phyloP scores from a whole-genome alignment of 1,284 basidiomycete genomes.

The Hemileia vastatrix region DNA sequence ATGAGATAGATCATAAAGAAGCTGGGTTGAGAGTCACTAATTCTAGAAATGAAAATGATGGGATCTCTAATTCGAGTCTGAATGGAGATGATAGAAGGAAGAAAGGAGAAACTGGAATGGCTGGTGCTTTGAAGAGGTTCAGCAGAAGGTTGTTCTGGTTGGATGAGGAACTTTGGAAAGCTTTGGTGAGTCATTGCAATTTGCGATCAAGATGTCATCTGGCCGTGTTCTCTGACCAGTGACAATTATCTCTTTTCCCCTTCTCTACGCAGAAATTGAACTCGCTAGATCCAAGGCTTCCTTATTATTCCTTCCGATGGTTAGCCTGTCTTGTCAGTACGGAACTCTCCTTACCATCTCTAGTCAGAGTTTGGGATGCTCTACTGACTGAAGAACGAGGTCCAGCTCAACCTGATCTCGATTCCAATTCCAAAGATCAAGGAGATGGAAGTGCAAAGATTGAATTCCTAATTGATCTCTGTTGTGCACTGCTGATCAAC shows the following conservation, averaged over 20 bases:
- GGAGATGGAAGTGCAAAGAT: slow-evolving; percentile 29
- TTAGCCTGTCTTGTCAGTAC: slow-evolving; percentile 38
- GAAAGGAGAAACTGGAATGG: no score
- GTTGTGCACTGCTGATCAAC: slow-evolving; percentile 36
- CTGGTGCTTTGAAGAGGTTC: no score
- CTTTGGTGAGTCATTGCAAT: no score
- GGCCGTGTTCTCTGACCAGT: not conserved
- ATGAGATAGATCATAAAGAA: slow-evolving; percentile 28
- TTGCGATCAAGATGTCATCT: no score
- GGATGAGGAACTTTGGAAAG: no score
- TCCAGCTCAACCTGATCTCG: slow-evolving; percentile 1
- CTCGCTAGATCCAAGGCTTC: slow-evolving; percentile 35
- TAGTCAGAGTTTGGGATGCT: slow-evolving; percentile 39
- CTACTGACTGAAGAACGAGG: slow-evolving; percentile 34
- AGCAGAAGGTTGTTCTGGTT: no score
- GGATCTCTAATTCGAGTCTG: no score
- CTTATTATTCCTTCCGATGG: slow-evolving; percentile 42
- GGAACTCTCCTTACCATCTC: slow-evolving; percentile 34
- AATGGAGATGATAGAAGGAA: no score
- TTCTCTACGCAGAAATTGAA: slow-evolving; percentile 1
- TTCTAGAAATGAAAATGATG: no score
- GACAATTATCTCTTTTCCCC: not conserved
- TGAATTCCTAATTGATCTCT: slow-evolving; percentile 39
- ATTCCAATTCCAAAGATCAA: not conserved
- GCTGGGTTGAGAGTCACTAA: no score